Evolutionary conservation across 2,329 filamentous ascomycete genomes (phyloP), one percentile per base, ranked within the genome.

Genomic region (Pseudopyricularia javanii): DNA sequence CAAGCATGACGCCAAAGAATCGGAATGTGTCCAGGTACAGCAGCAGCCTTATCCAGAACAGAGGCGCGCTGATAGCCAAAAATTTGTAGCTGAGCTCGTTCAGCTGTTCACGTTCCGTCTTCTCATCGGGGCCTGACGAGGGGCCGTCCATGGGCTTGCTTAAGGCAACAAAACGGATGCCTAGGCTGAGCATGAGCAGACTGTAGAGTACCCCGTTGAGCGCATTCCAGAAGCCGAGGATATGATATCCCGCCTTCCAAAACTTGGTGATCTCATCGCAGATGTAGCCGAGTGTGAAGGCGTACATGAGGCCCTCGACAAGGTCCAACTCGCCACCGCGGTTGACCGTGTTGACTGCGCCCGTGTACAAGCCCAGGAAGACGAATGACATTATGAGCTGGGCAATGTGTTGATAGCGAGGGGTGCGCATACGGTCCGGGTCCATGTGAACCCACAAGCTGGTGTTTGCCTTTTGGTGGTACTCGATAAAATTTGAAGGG

Each of bases 1-100:
- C 91, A 1, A 98, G 79, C 93, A 98, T 98, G 50, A 91, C 90
- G 24, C 93, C 93, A 62, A 98, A 98, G 74, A 98, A 98, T 53
- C 88, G 83, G 75, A 95, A 81, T 33, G 86, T 88, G 68, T 98
- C 93, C 17, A 98, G 80, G 64, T 96, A 98, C 7, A 98, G 79
- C 56, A 98, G 71, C 55, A 98, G 76, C 4, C 93, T 86, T 63
- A 84, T 86, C 91, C 93, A 98, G 68, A 98, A 97, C 87, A 98
- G 88, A 0, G 93, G 93, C 0, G 93, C 91, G 3, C 85, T 83
- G 66, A 96, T 95, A 9, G 93, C 90, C 24, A 98, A 73, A 65
- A 97, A 90, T 68, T 95, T 95, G 70, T 98, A 98, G 64, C 86
- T 91, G 20, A 96, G 72, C 54, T 80, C 75, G 65, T 94, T 96